phyloP scores from a whole-genome alignment of 1,139 yeast species.

The Pichia terricola region DNA sequence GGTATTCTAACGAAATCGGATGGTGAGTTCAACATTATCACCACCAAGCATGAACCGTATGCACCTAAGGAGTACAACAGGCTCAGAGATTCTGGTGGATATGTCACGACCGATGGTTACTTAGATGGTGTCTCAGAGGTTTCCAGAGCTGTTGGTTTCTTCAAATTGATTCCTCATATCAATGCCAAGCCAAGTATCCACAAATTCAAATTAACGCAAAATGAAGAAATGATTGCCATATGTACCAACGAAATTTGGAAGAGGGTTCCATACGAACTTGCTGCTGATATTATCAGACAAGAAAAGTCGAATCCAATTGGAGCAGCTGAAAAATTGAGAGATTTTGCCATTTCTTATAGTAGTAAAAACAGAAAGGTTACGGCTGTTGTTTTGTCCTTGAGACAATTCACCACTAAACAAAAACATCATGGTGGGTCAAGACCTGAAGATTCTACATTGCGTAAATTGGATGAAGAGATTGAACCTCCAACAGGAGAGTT shows the following conservation, averaged over 20 bases:
- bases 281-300: constrained; percentile 83
- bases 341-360: constrained; percentile 90
- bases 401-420: constrained; percentile 37
- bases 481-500: constrained; percentile 91
- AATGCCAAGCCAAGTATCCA: constrained; percentile 81
- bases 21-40: constrained; percentile 68
- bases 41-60: constrained; percentile 81
- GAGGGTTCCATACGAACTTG: constrained; percentile 68
- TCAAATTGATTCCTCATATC: constrained; percentile 77
- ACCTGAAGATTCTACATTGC: constrained; percentile 70
- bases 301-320: constrained; percentile 77
- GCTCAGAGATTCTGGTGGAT: constrained; percentile 86
- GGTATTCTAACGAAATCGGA: constrained; percentile 70
- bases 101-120: constrained; percentile 75
- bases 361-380: constrained; percentile 66
- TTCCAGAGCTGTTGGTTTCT: constrained; percentile 89
- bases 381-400: constrained; percentile 70
- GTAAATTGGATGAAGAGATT: constrained; percentile 84
- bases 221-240: constrained; percentile 79
- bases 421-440: constrained; percentile 34
- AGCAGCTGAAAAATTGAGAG: constrained; percentile 90
- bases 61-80: constrained; percentile 73
- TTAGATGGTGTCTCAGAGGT: constrained; percentile 76
- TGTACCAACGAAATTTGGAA: constrained; percentile 88
- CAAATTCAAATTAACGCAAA: constrained; percentile 49